Evolutionary conservation across 495 filamentous ascomycete genomes (phyloP), one percentile per base, ranked within the genome.

Genomic region (Aspergillus baeticus): DNA sequence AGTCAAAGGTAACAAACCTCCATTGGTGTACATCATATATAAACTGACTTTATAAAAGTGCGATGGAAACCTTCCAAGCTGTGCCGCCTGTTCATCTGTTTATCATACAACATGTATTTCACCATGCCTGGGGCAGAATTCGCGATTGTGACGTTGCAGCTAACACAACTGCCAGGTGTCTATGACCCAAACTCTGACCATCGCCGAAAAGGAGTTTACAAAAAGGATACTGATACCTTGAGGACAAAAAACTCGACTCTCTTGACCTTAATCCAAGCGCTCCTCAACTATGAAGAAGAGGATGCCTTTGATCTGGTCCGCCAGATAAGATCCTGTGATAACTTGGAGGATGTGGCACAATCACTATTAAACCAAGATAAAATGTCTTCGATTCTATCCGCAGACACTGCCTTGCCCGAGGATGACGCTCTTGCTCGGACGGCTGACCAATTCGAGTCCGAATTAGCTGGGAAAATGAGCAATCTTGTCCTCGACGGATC

Each of bases 171-270:
- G 29, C 11, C 31, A 78, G 75, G 92, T 71, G 78, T 96, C 47
- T 98, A 98, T 77, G 95, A 98, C 67, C 94, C 91, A 6, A 95
- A 90, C 65, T 94, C 90, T 52, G 94, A 98, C 69, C 91, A 96
- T 67, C 88, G 94, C 43, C 85, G 94, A 15, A 98, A 98, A 68
- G 94, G 94, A 45, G 94, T 97, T 10, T 97, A 96, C 69, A 92
- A 91, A 70, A 91, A 96, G 70, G 92, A 96, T 69, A 87, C 92
- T 43, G 92, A 96, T 69, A 89, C 86, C 61, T 81, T 93, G 64
- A 90, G 93, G 65, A 93, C 92, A 17, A 82, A 82, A 51, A 93
- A 89, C 65, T 89, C 89, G 31, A 98, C 94, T 11, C 76, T 98
- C 22, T 89, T 97, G 65, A 93, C 92, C 7, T 75, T 98, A 23